Percentiles rank a stretch among this genome's conserved stretches.
Conservation (phyloP, 352 stramenopile genomes). For the Globisporangium radiosum region DNA sequence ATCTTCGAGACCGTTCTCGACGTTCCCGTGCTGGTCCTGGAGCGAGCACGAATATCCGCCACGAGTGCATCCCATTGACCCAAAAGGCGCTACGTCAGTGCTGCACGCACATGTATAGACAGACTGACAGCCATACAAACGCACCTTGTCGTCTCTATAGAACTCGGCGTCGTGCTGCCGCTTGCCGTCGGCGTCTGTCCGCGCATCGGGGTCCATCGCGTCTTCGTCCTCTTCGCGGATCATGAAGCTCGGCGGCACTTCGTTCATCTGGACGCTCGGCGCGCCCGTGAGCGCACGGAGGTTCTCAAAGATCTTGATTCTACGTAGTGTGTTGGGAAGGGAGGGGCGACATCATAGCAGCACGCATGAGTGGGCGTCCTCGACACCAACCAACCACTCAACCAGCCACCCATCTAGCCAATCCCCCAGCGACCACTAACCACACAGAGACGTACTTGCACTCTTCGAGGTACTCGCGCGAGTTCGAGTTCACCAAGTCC, state of each 20-base stretch:
- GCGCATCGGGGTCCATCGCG: conserved; percentile 51
- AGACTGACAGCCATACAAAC: neutral
- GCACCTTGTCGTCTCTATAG: conserved; percentile 73
- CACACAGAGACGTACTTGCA: conserved; percentile 53
- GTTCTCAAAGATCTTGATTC: conserved; percentile 83
- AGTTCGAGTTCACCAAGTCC: conserved; percentile 79
- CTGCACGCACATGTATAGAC: neutral
- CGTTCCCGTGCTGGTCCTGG: conserved; percentile 54
- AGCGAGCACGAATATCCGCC: neutral
- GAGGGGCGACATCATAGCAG: too few species aligned
- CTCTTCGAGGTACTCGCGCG: conserved; percentile 79
- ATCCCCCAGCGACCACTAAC: too few species aligned
- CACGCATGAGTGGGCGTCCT: too few species aligned
- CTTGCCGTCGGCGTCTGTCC: conserved; percentile 63
- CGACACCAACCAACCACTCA: neutral
- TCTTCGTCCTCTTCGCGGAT: conserved; percentile 81
- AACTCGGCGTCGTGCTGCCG: conserved; percentile 78
- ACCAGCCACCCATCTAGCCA: neutral
- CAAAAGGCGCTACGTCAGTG: neutral
- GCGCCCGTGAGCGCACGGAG: conserved; percentile 62
- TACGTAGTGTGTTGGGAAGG: conserved; percentile 9
- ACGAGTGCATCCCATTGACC: neutral
- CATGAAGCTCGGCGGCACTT: conserved; percentile 64
- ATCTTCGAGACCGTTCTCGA: conserved; percentile 21
- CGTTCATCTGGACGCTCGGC: conserved; percentile 77